These are phyloP conservation scores for Microsporum ferrugineum DNA, from an alignment of 2,329 filamentous ascomycete species.

Conservation along the genomic window DNA sequence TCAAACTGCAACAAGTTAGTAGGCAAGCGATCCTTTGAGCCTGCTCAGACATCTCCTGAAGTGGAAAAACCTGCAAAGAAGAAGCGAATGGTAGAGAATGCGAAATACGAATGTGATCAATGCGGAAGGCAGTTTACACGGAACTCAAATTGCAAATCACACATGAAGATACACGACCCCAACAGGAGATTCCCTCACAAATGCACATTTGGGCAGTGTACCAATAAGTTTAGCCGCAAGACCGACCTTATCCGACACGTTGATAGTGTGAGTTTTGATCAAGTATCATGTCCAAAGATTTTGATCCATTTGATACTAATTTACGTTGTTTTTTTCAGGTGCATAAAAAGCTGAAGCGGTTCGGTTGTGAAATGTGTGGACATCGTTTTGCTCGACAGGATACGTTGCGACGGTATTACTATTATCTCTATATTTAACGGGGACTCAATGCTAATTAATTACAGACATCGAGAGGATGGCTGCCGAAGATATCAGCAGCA, in stretches of 20 bases:
- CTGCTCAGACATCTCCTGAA: neutral
- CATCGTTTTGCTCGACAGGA: conserved; percentile 68
- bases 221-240: conserved; percentile 67
- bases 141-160: conserved; percentile 76
- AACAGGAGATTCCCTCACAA: conserved; percentile 58
- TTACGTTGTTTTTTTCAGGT: conserved; percentile 36
- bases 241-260: conserved; percentile 58
- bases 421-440: neutral
- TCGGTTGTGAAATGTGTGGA: conserved; percentile 59
- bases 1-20: conserved; percentile 4
- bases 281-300: neutral
- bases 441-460: neutral
- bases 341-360: conserved; percentile 60
- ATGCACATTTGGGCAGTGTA: conserved; percentile 55
- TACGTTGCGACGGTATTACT: conserved; percentile 60
- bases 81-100: conserved; percentile 38
- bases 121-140: conserved; percentile 73
- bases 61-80: conserved; percentile 8
- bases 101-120: conserved; percentile 58
- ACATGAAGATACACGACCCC: conserved; percentile 73
- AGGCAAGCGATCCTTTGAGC: neutral
- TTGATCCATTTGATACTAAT: neutral
- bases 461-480: conserved; percentile 15
- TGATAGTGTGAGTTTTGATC: conserved; percentile 39
- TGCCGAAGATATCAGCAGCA: conserved; percentile 13